A percentile compares a stretch with the other conserved stretches of the same genome.
Conservation (phyloP, 1,139 yeast species). For the Suhomyces panamericanus region DNA sequence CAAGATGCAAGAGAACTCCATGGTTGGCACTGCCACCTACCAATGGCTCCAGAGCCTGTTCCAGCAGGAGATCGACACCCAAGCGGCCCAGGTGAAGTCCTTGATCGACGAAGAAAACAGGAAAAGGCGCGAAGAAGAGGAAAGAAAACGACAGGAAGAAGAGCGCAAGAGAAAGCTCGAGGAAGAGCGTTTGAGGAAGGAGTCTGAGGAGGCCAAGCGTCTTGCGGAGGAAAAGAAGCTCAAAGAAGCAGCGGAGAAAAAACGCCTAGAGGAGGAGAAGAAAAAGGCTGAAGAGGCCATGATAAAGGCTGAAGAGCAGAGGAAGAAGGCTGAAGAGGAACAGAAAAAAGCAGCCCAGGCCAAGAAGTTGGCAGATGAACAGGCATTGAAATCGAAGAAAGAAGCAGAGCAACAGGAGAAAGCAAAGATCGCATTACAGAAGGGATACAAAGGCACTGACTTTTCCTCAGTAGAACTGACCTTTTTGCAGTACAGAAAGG, state of each 20-base stretch:
- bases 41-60: not conserved
- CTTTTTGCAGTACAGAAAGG: constrained; percentile 53
- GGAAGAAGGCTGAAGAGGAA: constrained; percentile 12
- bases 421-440: constrained; percentile 15
- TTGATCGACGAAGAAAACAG: constrained; percentile 10
- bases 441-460: constrained; percentile 32
- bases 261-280: constrained; percentile 3
- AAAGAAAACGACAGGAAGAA: constrained; percentile 1
- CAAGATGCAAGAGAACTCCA: not conserved
- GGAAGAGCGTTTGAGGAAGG: constrained; percentile 6
- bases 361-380: constrained; percentile 17
- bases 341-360: constrained; percentile 13
- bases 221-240: constrained; percentile 2
- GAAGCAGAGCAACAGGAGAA: constrained; percentile 13
- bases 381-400: constrained; percentile 17
- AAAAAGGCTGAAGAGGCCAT: constrained; percentile 8
- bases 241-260: constrained; percentile 1
- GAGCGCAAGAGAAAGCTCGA: not conserved
- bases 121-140: constrained; percentile 5
- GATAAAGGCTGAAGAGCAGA: constrained; percentile 9
- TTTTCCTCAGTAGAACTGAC: constrained; percentile 42
- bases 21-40: not conserved
- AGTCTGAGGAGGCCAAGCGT: constrained; percentile 3
- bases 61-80: constrained; percentile 3
- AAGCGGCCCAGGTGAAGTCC: constrained; percentile 10